Evolutionary conservation across 2,329 filamentous ascomycete genomes (phyloP).

Genomic region (Bimuria novae-zelandiae): DNA sequence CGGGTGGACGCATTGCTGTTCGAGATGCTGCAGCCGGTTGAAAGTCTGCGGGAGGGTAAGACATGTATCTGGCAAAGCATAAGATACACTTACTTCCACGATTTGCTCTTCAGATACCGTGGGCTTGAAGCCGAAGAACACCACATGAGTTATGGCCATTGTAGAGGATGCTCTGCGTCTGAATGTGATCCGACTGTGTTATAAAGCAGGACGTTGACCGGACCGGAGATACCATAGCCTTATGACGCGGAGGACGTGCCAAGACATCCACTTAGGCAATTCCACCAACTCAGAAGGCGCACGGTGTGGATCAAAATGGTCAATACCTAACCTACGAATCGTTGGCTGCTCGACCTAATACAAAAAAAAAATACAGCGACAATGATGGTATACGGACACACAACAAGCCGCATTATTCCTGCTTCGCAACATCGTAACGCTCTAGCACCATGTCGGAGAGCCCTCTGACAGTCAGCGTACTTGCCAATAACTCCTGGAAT

Average conservation of each 20-base stretch:
- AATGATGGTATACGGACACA: too few relatives aligned
- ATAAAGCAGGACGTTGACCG: neutral
- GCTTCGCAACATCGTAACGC: neutral
- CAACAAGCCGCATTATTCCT: neutral
- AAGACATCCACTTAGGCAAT: neutral
- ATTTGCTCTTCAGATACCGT: conserved; percentile 55
- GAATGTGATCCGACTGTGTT: neutral
- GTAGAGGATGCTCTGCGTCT: too few relatives aligned
- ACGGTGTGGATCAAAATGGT: too few relatives aligned
- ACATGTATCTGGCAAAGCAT: too few relatives aligned
- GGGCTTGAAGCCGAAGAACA: conserved; percentile 69
- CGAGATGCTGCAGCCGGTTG: conserved; percentile 60
- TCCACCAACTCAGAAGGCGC: too few relatives aligned
- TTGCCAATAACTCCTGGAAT: neutral
- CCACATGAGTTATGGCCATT: conserved; percentile 69
- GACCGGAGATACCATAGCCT: neutral
- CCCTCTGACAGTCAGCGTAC: neutral
- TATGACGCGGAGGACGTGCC: conserved; percentile 9
- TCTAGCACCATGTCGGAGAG: too few relatives aligned
- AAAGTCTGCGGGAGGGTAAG: conserved; percentile 53
- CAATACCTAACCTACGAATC: too few relatives aligned
- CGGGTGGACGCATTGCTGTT: conserved; percentile 64
- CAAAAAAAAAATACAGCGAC: too few relatives aligned
- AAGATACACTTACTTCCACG: conserved; percentile 55
- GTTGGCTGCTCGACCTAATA: too few relatives aligned